A percentile compares a stretch with the other conserved stretches of the same genome.
Evolutionary conservation across 2,329 filamentous ascomycete genomes (phyloP).

Genomic region (Sclerotinia subarctica): DNA sequence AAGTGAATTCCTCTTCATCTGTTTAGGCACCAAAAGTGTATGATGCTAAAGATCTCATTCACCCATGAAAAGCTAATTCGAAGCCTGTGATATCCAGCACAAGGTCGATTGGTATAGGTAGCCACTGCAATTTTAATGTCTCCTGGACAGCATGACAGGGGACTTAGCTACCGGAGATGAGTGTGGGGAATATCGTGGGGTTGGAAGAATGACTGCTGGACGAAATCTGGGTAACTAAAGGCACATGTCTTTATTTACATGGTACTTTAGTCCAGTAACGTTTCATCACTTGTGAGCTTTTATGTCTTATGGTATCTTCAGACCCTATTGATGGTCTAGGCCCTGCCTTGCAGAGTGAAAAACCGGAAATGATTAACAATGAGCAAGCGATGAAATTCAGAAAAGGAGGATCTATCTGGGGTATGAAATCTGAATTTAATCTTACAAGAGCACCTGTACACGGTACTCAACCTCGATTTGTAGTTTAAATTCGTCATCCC

Average conservation of each 20-base stretch:
- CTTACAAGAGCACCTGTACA: not conserved
- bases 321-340: not conserved
- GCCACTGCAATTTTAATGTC: not conserved
- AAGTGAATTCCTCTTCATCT: not conserved
- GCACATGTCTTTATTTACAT: conserved; percentile 1
- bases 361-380: not conserved
- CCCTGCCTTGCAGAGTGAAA: not conserved
- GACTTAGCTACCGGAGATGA: conserved; percentile 6
- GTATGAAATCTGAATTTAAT: not conserved
- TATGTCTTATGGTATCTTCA: not conserved
- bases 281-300: not conserved
- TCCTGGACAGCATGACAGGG: not conserved
- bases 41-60: not conserved
- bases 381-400: not conserved
- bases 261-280: not conserved
- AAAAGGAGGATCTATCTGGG: not conserved
- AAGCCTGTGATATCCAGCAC: not conserved
- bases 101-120: not conserved
- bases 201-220: not conserved
- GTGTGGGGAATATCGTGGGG: not conserved
- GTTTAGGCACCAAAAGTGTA: not conserved
- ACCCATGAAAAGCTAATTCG: not conserved
- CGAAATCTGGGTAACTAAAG: not conserved
- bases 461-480: not conserved
- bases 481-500: not conserved